phyloP scores from a whole-genome alignment of 2,329 filamentous ascomycete genomes.

The Alternaria atra region DNA sequence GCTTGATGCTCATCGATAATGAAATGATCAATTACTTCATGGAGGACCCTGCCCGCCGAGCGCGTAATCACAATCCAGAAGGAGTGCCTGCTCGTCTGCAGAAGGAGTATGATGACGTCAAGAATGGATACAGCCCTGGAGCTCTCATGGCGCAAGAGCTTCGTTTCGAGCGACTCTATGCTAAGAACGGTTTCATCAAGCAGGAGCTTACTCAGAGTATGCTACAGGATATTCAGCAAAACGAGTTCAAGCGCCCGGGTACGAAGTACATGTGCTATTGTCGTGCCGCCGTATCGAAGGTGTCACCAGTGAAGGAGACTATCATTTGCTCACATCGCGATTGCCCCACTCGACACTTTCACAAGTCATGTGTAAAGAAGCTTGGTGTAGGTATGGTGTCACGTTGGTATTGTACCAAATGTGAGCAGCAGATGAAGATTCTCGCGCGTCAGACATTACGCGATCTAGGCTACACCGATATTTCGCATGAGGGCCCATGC shows the following conservation, averaged over 20 bases:
- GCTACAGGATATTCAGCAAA: constrained; percentile 18
- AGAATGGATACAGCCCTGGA: constrained; percentile 17
- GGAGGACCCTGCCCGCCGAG: background rate
- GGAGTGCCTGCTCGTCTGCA: constrained; percentile 22
- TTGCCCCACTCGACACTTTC: constrained; percentile 32
- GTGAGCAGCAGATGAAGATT: constrained; percentile 27
- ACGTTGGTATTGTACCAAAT: constrained; percentile 38
- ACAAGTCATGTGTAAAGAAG: constrained; percentile 33
- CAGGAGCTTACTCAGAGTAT: constrained; percentile 9
- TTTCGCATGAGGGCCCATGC: background rate
- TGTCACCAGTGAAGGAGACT: background rate
- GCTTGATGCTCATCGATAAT: constrained; percentile 37
- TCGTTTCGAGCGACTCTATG: constrained; percentile 21
- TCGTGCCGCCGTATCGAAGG: constrained; percentile 1
- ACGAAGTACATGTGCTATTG: constrained; percentile 34
- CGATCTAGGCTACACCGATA: constrained; percentile 10
- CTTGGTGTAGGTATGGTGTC: constrained; percentile 28
- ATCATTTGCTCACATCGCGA: constrained; percentile 28
- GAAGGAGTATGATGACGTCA: constrained; percentile 21
- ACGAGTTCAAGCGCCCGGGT: background rate
- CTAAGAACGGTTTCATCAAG: constrained; percentile 22
- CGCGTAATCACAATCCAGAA: background rate
- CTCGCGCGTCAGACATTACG: constrained; percentile 18
- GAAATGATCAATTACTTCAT: constrained; percentile 27
- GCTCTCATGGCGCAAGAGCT: constrained; percentile 27